phyloP scores from a whole-genome alignment of 768 basidiomycete genomes.

The Pisolithus sp. region DNA sequence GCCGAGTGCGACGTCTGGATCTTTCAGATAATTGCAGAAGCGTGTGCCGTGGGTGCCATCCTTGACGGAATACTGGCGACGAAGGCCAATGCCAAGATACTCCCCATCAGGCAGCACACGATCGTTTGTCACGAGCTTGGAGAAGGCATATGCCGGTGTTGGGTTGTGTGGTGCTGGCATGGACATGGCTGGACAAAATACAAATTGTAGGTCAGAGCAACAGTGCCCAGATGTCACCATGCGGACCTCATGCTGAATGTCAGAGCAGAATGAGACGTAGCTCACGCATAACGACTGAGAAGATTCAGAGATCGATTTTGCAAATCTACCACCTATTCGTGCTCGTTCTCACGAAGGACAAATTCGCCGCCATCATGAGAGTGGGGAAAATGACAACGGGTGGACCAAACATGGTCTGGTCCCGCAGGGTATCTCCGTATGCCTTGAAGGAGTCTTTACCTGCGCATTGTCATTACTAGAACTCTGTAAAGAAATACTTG shows the following conservation, averaged over 20 bases:
- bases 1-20: too few species aligned
- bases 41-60: too few species aligned
- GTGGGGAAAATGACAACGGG: constrained; percentile 46
- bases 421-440: constrained; percentile 43
- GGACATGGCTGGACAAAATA: constrained; percentile 9
- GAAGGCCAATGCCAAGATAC: too few species aligned
- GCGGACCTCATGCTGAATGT: constrained; percentile 39
- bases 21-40: too few species aligned
- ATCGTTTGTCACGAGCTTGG: too few species aligned
- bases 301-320: constrained; percentile 12
- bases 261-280: constrained; percentile 38
- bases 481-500: not conserved
- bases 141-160: too few species aligned
- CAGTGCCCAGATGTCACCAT: constrained; percentile 34
- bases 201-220: constrained; percentile 40
- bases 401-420: constrained; percentile 40
- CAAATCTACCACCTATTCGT: constrained; percentile 26
- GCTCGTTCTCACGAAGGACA: too few species aligned
- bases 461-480: constrained; percentile 7
- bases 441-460: constrained; percentile 42
- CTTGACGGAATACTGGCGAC: too few species aligned
- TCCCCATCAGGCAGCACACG: too few species aligned
- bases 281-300: constrained; percentile 16
- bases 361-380: constrained; percentile 32
- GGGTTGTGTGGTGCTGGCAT: not conserved